Evolutionary conservation across 495 filamentous ascomycete genomes (phyloP).

Genomic region (Lasiosphaeria miniovina): DNA sequence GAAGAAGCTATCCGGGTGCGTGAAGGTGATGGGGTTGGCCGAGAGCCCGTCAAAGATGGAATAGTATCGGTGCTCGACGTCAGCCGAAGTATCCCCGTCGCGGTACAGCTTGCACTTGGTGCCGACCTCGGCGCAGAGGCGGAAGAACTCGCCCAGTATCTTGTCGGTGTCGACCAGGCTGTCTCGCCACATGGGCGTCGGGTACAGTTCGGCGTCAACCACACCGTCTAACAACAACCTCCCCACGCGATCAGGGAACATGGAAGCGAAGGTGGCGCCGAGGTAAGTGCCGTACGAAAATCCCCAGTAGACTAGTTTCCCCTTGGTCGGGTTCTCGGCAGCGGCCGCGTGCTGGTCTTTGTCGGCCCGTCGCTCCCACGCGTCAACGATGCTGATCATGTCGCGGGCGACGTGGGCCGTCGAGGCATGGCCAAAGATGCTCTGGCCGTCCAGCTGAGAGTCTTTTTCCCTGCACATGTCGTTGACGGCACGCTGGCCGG

Average conservation of each 20-base stretch:
- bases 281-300: conserved; percentile 60
- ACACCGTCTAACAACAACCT: conserved; percentile 41
- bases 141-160: conserved; percentile 38
- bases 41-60: conserved; percentile 38
- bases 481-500: conserved; percentile 27
- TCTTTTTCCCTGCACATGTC: conserved; percentile 39
- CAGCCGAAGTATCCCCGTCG: conserved; percentile 33
- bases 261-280: conserved; percentile 48
- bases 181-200: conserved; percentile 29
- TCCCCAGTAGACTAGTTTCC: conserved; percentile 58
- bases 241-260: conserved; percentile 44
- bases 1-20: conserved; percentile 27
- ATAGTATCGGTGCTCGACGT: conserved; percentile 44
- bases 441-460: conserved; percentile 10
- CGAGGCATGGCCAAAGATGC: conserved; percentile 31
- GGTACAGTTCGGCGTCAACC: conserved; percentile 39
- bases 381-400: conserved; percentile 41
- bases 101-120: conserved; percentile 34
- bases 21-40: conserved; percentile 47
- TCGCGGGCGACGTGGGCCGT: conserved; percentile 34
- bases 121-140: conserved; percentile 34
- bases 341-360: neutral
- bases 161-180: conserved; percentile 42
- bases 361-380: conserved; percentile 36
- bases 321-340: conserved; percentile 21